Evolutionary conservation across 23 red algal genomes (phyloP), one percentile per base, ranked within the genome.

Genomic region (Agarophyton chilense): DNA sequence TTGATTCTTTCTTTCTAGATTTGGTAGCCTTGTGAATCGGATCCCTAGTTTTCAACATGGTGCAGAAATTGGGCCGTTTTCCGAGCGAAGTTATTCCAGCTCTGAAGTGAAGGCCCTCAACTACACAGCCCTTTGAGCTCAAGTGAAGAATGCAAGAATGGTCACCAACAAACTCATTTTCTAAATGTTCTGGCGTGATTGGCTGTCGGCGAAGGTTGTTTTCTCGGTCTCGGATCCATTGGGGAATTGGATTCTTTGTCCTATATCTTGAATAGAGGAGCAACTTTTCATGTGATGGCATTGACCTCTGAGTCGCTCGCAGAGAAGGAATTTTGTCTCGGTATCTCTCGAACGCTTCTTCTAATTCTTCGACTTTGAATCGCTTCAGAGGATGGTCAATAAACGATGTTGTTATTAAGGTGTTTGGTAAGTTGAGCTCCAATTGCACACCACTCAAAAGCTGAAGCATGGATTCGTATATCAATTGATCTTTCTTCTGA

Each of bases 401-500:
- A 16, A 74, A 74, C 1, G 50, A 22, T 10, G 77, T 60, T 0
- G 77, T 80, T 26, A 58, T 52, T 28, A 61, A 32, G 33, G 13
- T 50, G 32, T 58, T 72, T 79, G 67, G 39, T 13, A 60, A 54
- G 54, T 89, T 77, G 17, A 77, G 67, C 58, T 60, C 73, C 28
- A 77, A 22, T 24, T 67, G 39, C 3, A 89, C 70, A 6, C 85
- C 85, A 65, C 42, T 65, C 38, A 61, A 24, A 26, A 68, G 85
- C 43, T 89, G 85, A 13, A 89, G 60, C 38, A 77, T 72, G n/a
- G 40, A 51, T 79, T 89, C 85, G 34, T 77, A 89, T 62, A 73
- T 45, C 6, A 89, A 21, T 31, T 89, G 85, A 63, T 89, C 85
- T 54, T 33, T 43, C 68, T 74, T 74, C 21, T 74, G 68, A 74